Base-by-base conservation (phyloP, 306 rosid genomes). In the Oemleria cerasiformis region DNA sequence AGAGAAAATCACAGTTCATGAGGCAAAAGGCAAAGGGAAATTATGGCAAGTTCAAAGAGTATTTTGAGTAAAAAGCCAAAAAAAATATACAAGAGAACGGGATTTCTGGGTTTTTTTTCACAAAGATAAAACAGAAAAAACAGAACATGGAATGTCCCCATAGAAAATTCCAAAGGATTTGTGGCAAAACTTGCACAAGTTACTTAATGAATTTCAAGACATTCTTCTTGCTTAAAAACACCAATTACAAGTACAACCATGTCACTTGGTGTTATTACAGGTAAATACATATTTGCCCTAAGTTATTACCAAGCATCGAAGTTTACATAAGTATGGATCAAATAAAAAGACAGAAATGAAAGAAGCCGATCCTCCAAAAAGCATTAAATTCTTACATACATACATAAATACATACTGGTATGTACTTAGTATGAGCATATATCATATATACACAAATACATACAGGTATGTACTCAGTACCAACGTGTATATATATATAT, bases 351-450 rank as follows among this genome's bases (percentile, higher is more conserved):
- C 5, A 54, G 15, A 73, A 58, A 21, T 16, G 23, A 36, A 65
- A 70, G 69, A 45, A 61, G 57, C 70, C 9, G 72, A 58, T 47
- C 53, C 67, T 72, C 48, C 60, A 15, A 43, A 34, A 71, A 43
- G 78, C 62, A 56, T 65, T 71, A 44, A 55, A 74, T 55, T 60
- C 15, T 68, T 77, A 76, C 75, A 66, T 49, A 66, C 73, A 55
- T 67, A 81, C 81, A 64, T 60, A 73, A 70, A 65, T 40, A 43
- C 75, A 34, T 45, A 59, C 34, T 5, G 23, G 67, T 43, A 15
- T 30, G 54, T 71, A 57, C 19, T 54, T 16, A 53, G 51, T 65
- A 67, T 62, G 78, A 51, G 67, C 72, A 74, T 58, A 71, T 78
- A 84, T 4, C 17, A 51, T 1, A n/a, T 8, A 51, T 51, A 51